Base-by-base conservation (phyloP, 2,329 filamentous ascomycete genomes). In the Aspergillus alliaceus region DNA sequence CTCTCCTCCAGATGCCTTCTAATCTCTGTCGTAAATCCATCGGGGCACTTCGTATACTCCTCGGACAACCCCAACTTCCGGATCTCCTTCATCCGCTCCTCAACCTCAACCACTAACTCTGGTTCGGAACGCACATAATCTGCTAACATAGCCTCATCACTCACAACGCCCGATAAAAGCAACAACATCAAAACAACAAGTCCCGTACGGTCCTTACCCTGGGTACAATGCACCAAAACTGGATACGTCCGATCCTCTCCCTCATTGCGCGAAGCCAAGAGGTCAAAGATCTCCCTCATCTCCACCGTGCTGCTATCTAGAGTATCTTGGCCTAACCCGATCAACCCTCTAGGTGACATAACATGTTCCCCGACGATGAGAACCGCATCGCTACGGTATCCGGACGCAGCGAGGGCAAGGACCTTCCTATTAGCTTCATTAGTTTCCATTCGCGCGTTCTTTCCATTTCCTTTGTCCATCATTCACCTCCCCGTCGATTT, bases 161-260 rank as follows among this genome's bases (percentile, higher is more conserved):
- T 83, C 1, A 90, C 70, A 15, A 67, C 75, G 3, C 62, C 63
- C 2, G 90, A 78, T 11, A 90, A 76, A 66, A 93, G 79, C 20
- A 96, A 76, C 0, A 89, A 73, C 4, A 96, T 77, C 39, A 89
- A 78, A 5, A 91, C 79, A 11, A 90, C 79, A 12, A 96, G 77
- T 0, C 92, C 92, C 1, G 86, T 92, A 2, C 92, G 84, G 69
- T 96, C 92, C 71, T 96, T 96, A 57, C 92, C 92, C 67, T 96
- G 91, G 0, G 91, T 95, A 73, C 92, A 96, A 73, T 96, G 91
- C 2, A 95, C 77, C 7, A 96, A 70, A 1, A 87, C 73, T 0
- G 91, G 91, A 61, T 86, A 85, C 15, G 79, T 80, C 0, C 72
- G 64, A 2, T 77, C 70, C 1, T 80, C 70, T 9, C 37, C 42